phyloP scores from a whole-genome alignment of 2,329 filamentous ascomycete species.

The Sporothrix brunneoviolacea region DNA sequence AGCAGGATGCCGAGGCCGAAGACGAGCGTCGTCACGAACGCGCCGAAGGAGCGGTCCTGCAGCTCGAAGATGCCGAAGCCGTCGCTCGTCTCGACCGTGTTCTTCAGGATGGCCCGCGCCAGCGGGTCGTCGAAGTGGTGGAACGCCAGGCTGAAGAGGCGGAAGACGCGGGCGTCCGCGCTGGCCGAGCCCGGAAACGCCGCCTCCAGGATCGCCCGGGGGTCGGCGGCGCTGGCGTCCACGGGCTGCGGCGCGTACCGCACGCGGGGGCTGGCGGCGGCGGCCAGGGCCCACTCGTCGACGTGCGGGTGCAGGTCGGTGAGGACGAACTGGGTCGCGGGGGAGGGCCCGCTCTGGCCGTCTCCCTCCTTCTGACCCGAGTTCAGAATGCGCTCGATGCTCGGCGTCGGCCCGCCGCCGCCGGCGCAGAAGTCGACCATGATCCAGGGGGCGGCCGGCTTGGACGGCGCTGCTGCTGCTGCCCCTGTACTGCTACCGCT shows the following conservation, averaged over 20 bases:
- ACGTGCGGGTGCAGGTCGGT: constrained; percentile 62
- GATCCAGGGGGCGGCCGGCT: constrained; percentile 44
- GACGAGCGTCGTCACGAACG: constrained; percentile 45
- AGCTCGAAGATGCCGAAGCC: constrained; percentile 69
- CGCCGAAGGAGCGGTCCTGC: constrained; percentile 55
- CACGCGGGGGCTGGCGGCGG: constrained; percentile 47
- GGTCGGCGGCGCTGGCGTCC: constrained; percentile 57
- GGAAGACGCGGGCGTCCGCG: constrained; percentile 39
- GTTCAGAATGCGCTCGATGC: constrained; percentile 57
- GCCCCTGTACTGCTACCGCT: too few relatives aligned
- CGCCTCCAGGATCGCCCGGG: constrained; percentile 33
- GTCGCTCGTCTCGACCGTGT: constrained; percentile 58
- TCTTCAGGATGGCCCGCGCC: constrained; percentile 53
- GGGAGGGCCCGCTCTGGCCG: too few relatives aligned
- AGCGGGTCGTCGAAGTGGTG: constrained; percentile 66
- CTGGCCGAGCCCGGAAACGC: background rate
- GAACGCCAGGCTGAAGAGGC: constrained; percentile 68
- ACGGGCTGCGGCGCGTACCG: constrained; percentile 54
- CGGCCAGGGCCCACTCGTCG: constrained; percentile 50
- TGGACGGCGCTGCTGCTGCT: background rate
- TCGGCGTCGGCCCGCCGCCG: constrained; percentile 62
- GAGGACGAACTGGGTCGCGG: constrained; percentile 47
- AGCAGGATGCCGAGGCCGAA: constrained; percentile 47
- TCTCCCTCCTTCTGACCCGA: too few relatives aligned
- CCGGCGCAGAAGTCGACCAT: constrained; percentile 74